Percentiles rank a stretch among this genome's conserved stretches.
phyloP scores from a whole-genome alignment of 371 early-diverging fungal species.

The Mortierella sp. region DNA sequence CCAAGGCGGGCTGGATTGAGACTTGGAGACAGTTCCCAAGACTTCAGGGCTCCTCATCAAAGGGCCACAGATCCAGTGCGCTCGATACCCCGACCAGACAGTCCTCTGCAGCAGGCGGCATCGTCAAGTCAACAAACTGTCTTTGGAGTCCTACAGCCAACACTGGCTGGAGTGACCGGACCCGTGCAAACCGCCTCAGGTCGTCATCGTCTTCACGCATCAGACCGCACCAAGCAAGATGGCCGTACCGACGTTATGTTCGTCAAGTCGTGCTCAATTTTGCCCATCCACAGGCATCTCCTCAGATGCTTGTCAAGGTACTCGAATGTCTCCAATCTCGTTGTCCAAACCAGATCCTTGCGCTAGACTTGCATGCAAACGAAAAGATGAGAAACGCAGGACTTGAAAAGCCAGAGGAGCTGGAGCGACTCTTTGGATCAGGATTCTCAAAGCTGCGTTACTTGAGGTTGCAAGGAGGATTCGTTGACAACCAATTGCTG shows the following conservation, averaged over 20 bases:
- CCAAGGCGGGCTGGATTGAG: conserved; percentile 14
- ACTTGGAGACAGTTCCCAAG: conserved; percentile 22
- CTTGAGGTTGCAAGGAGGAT: conserved; percentile 44
- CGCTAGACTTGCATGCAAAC: conserved; percentile 45
- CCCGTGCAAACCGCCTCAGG: neutral
- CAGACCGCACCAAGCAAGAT: conserved; percentile 6
- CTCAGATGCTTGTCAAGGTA: conserved; percentile 34
- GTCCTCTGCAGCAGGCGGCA: neutral
- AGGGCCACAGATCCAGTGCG: conserved; percentile 4
- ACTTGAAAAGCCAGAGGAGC: conserved; percentile 17
- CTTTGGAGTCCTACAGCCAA: neutral
- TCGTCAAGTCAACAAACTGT: neutral
- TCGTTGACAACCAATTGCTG: conserved; percentile 48
- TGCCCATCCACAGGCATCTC: conserved; percentile 47
- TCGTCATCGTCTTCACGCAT: neutral
- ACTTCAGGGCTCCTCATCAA: conserved; percentile 13
- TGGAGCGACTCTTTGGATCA: conserved; percentile 35
- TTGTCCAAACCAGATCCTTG: conserved; percentile 36
- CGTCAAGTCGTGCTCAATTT: conserved; percentile 40
- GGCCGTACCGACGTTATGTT: conserved; percentile 41
- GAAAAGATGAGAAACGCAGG: conserved; percentile 49
- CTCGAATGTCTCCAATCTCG: conserved; percentile 30
- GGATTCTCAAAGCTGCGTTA: conserved; percentile 39
- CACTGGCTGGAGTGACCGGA: neutral
- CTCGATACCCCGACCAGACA: neutral